These are phyloP conservation scores for Triticum turgidum DNA, from an alignment of 176 grass and related monocot genomes.

Conservation along the genomic window DNA sequence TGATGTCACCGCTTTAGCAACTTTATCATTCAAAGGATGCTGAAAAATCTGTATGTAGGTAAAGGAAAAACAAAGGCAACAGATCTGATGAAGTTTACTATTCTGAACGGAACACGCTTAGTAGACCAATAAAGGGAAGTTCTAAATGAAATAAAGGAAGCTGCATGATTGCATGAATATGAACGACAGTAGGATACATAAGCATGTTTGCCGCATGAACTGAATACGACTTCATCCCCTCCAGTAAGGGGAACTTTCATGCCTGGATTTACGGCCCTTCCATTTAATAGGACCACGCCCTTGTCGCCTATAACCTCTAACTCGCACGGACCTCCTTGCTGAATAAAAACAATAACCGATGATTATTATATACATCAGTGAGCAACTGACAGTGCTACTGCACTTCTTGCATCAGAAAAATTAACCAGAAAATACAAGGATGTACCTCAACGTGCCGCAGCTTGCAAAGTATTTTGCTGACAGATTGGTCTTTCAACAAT, in stretches of 20 bases:
- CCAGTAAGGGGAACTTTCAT: conserved; percentile 66
- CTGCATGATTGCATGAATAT: conserved; percentile 24
- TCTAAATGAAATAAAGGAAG: conserved; percentile 10
- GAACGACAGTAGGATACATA: conserved; percentile 77
- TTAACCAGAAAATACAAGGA: conserved; percentile 20
- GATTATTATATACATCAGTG: conserved; percentile 22
- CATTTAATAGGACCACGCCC: conserved; percentile 76
- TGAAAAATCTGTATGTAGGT: conserved; percentile 86
- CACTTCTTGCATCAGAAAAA: background rate
- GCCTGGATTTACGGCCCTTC: conserved; percentile 48
- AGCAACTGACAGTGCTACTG: conserved; percentile 6
- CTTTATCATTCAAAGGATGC: conserved; percentile 75
- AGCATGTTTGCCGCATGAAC: conserved; percentile 72
- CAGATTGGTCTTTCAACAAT: conserved; percentile 69
- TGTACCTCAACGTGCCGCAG: conserved; percentile 64
- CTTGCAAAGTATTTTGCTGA: conserved; percentile 92
- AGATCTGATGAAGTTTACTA: conserved; percentile 23
- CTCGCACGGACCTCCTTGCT: conserved; percentile 42
- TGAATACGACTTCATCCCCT: conserved; percentile 93
- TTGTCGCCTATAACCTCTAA: conserved; percentile 91
- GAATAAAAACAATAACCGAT: conserved; percentile 19
- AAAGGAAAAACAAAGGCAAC: conserved; percentile 23
- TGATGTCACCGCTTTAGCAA: conserved; percentile 38
- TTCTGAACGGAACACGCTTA: conserved; percentile 17
- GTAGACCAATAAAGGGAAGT: conserved; percentile 21